A percentile compares a stretch with the other conserved stretches of the same genome.
phyloP scores from a whole-genome alignment of 441 rosid species.

The Brassica hybrid region DNA sequence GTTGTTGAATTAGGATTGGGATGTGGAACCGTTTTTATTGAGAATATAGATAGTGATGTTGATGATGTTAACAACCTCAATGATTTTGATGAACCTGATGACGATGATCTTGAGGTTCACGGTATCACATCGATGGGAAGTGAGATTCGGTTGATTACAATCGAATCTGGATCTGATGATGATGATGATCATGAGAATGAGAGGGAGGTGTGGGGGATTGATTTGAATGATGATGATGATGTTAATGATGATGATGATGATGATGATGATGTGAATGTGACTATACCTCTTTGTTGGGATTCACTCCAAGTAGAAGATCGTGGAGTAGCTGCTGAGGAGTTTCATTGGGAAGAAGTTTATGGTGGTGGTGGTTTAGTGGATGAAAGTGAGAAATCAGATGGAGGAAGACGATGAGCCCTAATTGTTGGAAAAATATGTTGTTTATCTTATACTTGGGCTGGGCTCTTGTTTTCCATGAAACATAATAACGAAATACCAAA shows the following conservation, averaged over 20 bases:
- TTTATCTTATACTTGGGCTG: no score
- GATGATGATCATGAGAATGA: slow-evolving; percentile 61
- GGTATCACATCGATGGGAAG: no score
- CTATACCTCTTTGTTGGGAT: slow-evolving; percentile 71
- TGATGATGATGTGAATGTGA: no score
- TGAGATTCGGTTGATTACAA: slow-evolving; percentile 37
- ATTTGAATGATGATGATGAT: slow-evolving; percentile 49
- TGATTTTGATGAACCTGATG: no score
- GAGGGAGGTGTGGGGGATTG: slow-evolving; percentile 41
- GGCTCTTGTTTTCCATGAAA: no score
- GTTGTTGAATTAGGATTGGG: slow-evolving; percentile 57
- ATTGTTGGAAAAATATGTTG: no score
- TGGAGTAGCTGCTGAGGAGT: slow-evolving; percentile 77
- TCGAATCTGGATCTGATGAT: slow-evolving; percentile 60
- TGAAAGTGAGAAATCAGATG: neutral
- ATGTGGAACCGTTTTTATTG: slow-evolving; percentile 44
- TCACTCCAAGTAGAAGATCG: slow-evolving; percentile 69
- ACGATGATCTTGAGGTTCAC: slow-evolving; percentile 51
- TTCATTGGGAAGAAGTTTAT: slow-evolving; percentile 96
- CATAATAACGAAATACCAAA: no score
- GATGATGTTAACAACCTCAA: slow-evolving; percentile 34
- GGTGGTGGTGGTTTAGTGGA: slow-evolving; percentile 28
- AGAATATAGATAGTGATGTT: slow-evolving; percentile 29
- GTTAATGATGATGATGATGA: slow-evolving; percentile 46
- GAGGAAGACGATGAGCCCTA: no score